A percentile compares a stretch with the other conserved stretches of the same genome.
These are phyloP conservation scores for Linum tenue DNA, from an alignment of 345 rosid genomes.

Conservation along the genomic window DNA sequence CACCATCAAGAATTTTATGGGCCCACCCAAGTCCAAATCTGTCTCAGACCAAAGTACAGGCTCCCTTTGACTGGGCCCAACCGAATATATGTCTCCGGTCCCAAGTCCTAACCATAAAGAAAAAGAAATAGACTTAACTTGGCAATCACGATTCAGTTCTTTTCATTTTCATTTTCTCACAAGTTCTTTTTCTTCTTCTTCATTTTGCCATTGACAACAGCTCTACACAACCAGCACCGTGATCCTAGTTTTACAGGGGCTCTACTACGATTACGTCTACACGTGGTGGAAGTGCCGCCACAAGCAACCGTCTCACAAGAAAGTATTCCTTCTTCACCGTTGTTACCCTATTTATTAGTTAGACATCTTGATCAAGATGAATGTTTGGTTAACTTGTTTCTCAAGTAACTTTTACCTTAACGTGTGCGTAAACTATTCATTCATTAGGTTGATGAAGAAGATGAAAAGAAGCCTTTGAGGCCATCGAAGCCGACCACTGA, in stretches of 20 bases:
- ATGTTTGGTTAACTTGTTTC: not conserved
- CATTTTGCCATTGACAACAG: conserved; percentile 23
- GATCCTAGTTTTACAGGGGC: conserved; percentile 59
- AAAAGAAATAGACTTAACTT: too few species aligned
- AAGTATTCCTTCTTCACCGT: conserved; percentile 20
- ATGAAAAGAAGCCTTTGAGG: conserved; percentile 44
- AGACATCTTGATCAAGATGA: too few species aligned
- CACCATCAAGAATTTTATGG: not conserved
- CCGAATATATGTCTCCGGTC: not conserved
- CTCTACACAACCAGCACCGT: conserved; percentile 80
- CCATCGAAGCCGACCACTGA: conserved; percentile 26
- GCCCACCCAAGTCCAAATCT: not conserved
- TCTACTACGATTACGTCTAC: conserved; percentile 63
- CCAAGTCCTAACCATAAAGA: too few species aligned
- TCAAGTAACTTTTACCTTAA: not conserved
- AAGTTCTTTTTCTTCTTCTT: not conserved
- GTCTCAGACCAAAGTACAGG: not conserved
- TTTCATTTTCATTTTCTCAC: not conserved
- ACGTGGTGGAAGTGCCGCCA: conserved; percentile 32
- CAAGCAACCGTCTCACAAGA: conserved; percentile 8
- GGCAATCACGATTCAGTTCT: not conserved
- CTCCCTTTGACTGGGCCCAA: not conserved
- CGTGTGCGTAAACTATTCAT: not conserved
- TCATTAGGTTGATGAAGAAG: conserved; percentile 24
- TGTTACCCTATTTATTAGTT: too few species aligned